A percentile compares a stretch with the other conserved stretches of the same genome.
Conservation (phyloP, 208 protist genomes). For the Wallacemonas sp. region DNA sequence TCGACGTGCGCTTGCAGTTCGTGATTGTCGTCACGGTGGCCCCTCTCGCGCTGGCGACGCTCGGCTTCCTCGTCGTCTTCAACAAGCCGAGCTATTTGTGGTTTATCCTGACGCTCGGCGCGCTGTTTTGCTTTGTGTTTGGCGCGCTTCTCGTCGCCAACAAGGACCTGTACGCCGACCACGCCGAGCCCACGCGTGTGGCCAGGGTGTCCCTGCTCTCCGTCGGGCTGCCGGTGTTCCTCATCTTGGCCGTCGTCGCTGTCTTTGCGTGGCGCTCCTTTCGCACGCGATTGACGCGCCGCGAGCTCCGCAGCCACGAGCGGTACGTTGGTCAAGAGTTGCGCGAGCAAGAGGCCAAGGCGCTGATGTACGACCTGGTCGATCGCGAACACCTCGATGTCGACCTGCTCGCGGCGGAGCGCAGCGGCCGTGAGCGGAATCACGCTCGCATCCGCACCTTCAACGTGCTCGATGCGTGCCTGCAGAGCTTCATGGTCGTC, state of each 20-base stretch:
- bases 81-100: conserved; percentile 48
- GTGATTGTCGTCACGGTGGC: conserved; percentile 41
- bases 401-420: conserved; percentile 46
- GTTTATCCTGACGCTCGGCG: conserved; percentile 32
- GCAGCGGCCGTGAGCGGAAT: conserved; percentile 24
- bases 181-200: background rate
- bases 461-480: conserved; percentile 23
- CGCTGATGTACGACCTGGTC: conserved; percentile 44
- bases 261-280: conserved; percentile 2
- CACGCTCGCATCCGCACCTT: conserved; percentile 21
- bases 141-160: conserved; percentile 45
- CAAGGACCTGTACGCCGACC: conserved; percentile 17
- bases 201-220: conserved; percentile 16
- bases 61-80: conserved; percentile 53
- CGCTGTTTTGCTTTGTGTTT: conserved; percentile 60
- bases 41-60: conserved; percentile 45
- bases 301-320: background rate
- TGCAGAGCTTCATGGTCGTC: conserved; percentile 31
- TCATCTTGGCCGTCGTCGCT: conserved; percentile 29
- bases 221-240: conserved; percentile 32
- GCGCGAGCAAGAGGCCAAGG: conserved; percentile 14
- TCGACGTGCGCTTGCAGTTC: conserved; percentile 64
- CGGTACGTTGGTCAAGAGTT: conserved; percentile 25
- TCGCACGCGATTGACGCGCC: no score
- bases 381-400: conserved; percentile 43